phyloP scores from a whole-genome alignment of 257 asterid genomes.

The Salvia hispanica region DNA sequence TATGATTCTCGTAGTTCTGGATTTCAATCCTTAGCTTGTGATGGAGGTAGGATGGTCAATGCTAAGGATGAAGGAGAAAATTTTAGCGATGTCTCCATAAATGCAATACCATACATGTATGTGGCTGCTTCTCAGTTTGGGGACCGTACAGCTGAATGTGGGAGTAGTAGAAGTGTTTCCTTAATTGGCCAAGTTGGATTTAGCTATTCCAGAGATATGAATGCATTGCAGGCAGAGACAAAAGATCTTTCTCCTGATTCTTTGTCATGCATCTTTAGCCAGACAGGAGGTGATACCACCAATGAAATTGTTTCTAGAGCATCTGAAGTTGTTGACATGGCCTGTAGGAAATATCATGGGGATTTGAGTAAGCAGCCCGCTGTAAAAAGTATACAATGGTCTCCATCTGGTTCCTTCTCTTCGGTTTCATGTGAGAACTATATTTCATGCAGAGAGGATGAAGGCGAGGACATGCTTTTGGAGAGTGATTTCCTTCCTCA shows the following conservation, averaged over 20 bases:
- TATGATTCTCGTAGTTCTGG: slow-evolving; percentile 40
- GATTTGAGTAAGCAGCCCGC: slow-evolving; percentile 32
- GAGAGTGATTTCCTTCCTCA: slow-evolving; percentile 32
- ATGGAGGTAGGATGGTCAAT: slow-evolving; percentile 29
- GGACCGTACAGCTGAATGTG: slow-evolving; percentile 29
- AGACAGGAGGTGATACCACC: slow-evolving; percentile 31
- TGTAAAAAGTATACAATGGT: slow-evolving; percentile 35
- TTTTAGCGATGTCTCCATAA: slow-evolving; percentile 23
- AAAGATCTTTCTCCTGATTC: slow-evolving; percentile 19
- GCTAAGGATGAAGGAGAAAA: slow-evolving; percentile 35
- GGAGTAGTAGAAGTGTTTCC: slow-evolving; percentile 29
- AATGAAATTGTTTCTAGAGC: slow-evolving; percentile 35
- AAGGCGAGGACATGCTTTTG: slow-evolving; percentile 30
- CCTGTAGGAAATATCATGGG: slow-evolving; percentile 35
- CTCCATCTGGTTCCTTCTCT: slow-evolving; percentile 34
- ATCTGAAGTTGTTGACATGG: slow-evolving; percentile 38
- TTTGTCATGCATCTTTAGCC: slow-evolving; percentile 20
- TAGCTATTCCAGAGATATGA: slow-evolving; percentile 32
- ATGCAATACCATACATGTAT: slow-evolving; percentile 31
- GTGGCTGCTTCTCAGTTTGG: slow-evolving; percentile 32
- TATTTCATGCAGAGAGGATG: slow-evolving; percentile 37
- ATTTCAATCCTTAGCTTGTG: slow-evolving; percentile 27
- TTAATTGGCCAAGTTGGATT: slow-evolving; percentile 32
- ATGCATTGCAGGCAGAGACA: slow-evolving; percentile 12
- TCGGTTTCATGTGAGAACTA: slow-evolving; percentile 34